Base-by-base conservation (phyloP, 306 rosid species). In the Vigna angularis region DNA sequence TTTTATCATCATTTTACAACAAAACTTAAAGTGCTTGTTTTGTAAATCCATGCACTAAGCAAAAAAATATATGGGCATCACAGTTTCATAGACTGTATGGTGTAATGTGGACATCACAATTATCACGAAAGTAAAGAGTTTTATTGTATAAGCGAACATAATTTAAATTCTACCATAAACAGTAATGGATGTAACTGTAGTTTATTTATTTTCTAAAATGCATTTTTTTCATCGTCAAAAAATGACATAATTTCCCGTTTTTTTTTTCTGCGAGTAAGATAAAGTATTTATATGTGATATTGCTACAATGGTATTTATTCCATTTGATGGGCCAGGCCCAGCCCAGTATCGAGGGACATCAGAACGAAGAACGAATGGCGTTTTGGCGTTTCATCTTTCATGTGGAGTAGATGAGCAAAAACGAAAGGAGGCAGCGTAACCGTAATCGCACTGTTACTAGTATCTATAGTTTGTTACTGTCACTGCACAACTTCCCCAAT, bases 401-500 rank as follows among this genome's bases (percentile, higher is more conserved):
- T 32, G 77, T 32, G 57, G 38, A 58, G 38, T 40, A 40, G 18
- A 70, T 55, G 75, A 82, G 42, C 57, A 77, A 77, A 65, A 72
- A 70, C 38, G 72, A 38, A 66, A 72, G 72, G 67, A 71, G 79
- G 65, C 75, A 77, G 73, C 76, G 48, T 55, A 82, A 83, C 83
- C 53, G 86, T 48, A 82, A 82, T 42, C 9, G 59, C n/a, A 56
- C 42, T 81, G 73, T 50, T 48, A 48, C 48, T 64, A 45, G 22
- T 15, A 53, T 16, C 62, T 3, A 26, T 40, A 44, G 47, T 70
- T 66, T 63, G 61, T 70, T 75, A 59, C 7, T 49, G 40, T 68
- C 78, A 47, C 75, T 50, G 16, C 75, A 2, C 7, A 52, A 55
- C 30, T 58, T 50, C 86, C 88, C 97, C 79, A 73, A 80, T 77